These are phyloP conservation scores for Colletotrichum zoysiae DNA, from an alignment of 2,329 filamentous ascomycete species.

Conservation along the genomic window DNA sequence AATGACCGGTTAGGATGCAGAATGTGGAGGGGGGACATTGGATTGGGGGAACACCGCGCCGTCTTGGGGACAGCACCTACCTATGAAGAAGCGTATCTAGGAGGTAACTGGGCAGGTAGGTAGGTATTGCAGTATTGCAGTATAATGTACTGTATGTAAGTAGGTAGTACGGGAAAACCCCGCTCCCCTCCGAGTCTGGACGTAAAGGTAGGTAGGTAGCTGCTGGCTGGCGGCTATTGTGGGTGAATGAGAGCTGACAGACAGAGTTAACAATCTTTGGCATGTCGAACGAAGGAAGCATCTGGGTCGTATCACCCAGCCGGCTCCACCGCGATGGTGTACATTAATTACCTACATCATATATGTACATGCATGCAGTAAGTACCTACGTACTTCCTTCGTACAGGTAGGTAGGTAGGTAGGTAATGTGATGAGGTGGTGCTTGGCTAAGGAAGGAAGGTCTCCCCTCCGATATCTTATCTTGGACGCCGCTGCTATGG, in stretches of 20 bases:
- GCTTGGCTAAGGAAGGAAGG: constrained; percentile 26
- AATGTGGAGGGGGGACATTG: constrained; percentile 30
- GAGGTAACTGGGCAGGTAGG: no score
- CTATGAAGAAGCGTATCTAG: no score
- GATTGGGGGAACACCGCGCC: constrained; percentile 28
- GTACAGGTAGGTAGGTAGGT: no score
- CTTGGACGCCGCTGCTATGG: constrained; percentile 10
- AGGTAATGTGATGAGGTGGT: neutral
- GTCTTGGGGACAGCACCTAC: constrained; percentile 23
- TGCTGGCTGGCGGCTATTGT: neutral
- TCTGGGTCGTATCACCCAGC: neutral
- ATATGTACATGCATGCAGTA: no score
- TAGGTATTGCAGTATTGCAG: no score
- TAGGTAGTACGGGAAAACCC: constrained; percentile 34
- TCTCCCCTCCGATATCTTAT: constrained; percentile 37
- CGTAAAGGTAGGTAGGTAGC: neutral
- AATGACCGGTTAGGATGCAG: constrained; percentile 31
- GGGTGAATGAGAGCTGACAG: neutral
- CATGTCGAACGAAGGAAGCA: constrained; percentile 4
- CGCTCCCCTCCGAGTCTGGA: constrained; percentile 4
- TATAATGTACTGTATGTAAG: no score
- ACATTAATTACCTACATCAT: neutral
- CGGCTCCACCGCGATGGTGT: constrained; percentile 5
- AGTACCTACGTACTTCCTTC: no score
- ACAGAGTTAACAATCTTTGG: neutral